Evolutionary conservation across 2,329 filamentous ascomycete species (phyloP), one percentile per base, ranked within the genome.

Genomic region (Penicillium brasilianum): DNA sequence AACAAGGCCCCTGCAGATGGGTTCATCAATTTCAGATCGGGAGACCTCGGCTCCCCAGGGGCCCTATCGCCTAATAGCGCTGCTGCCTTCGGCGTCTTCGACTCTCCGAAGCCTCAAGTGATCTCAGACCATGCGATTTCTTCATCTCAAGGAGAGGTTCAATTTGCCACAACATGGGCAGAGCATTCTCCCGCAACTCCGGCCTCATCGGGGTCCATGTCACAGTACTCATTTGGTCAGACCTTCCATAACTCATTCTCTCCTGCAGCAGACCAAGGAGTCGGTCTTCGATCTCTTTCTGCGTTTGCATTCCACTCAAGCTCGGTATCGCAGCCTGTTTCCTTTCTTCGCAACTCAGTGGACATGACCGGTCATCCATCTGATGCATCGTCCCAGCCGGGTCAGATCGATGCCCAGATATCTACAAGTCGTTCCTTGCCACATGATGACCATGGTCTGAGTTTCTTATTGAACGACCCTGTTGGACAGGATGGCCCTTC

Each of bases 361-460:
- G 63, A 76, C 65, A 25, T 77, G 72, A 36, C 82, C 76, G 28
- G 71, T 76, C 59, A 83, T 76, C 18, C 22, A n/a, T 55, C 62
- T 4, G 57, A 50, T 3, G 78, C n/a, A 13, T 63, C 46, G 25
- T 60, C 36, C 34, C 61, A 48, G 43, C 64, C 36, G 52, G 43
- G 39, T 37, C 57, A 59, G 30, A 53, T 60, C 48, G 50, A 63
- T n/a, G 28, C 25, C 9, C 53, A 55, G 20, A 20, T 52, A 11
- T 34, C 34, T n/a, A 32, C 55, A 8, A 22, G 28, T 9, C 11
- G 53, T 13, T 10, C 53, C n/a, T 18, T 36, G n/a, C 18, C 25
- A 2, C 39, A 58, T n/a, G 49, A 61, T 44, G 63, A 62, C 14
- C 57, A 61, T 50, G 56, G 49, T 6, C 39, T 61, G 9, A 60